These are phyloP conservation scores for Aureobasidium sp. DNA, from an alignment of 2,329 filamentous ascomycete species.

Conservation along the genomic window DNA sequence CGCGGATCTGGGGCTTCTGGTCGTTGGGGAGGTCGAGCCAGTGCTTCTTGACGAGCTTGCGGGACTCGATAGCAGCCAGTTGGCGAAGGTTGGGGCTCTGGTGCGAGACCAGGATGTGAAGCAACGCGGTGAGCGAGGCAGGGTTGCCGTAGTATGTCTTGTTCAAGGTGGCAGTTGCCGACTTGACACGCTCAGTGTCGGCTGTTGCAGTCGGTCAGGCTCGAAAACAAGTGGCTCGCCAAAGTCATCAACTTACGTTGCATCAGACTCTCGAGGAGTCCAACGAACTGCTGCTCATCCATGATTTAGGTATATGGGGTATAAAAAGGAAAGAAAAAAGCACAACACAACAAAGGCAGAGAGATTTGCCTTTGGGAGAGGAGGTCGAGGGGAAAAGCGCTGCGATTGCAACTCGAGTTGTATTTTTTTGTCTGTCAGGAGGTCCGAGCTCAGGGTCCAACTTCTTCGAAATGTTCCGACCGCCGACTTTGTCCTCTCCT, in stretches of 20 bases:
- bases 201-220: constrained; percentile 46
- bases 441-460: not conserved
- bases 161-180: constrained; percentile 81
- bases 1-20: constrained; percentile 73
- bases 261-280: constrained; percentile 80
- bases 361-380: constrained; percentile 2
- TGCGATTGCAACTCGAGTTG: not conserved
- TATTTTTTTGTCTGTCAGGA: not conserved
- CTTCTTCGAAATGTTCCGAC: not conserved
- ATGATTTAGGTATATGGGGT: constrained; percentile 38
- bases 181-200: constrained; percentile 70
- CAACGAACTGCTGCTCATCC: constrained; percentile 77
- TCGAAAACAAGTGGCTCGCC: constrained; percentile 1
- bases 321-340: constrained; percentile 16
- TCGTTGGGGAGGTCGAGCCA: constrained; percentile 68
- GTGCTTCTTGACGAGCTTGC: constrained; percentile 76
- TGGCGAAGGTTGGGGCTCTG: constrained; percentile 67
- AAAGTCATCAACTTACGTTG: constrained; percentile 61
- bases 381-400: constrained; percentile 4
- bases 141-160: constrained; percentile 89
- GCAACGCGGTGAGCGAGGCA: constrained; percentile 73
- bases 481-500: too few species aligned
- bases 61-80: constrained; percentile 82
- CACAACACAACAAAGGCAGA: constrained; percentile 13
- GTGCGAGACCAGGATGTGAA: constrained; percentile 82